Conservation (phyloP, 192 early-diverging fungal species). For the Coemansia sp. region DNA sequence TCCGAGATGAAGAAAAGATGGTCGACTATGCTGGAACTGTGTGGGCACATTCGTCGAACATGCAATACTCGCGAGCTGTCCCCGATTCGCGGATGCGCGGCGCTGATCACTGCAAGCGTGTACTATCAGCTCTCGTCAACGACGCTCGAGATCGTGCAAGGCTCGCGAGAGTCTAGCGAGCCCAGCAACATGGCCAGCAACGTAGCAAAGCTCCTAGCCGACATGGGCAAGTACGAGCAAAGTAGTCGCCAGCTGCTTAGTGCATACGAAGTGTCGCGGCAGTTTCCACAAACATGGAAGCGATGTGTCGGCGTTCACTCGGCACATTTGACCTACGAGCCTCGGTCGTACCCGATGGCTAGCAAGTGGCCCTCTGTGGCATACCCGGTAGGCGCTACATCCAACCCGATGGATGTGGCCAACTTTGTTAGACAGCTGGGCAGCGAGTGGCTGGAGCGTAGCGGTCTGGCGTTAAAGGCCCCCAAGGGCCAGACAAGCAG, state of each 20-base stretch:
- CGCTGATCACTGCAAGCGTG: conserved; percentile 29
- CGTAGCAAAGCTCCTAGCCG: conserved; percentile 15
- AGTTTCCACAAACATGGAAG: conserved; percentile 45
- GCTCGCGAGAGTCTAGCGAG: conserved; percentile 2
- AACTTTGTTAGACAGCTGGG: conserved; percentile 49
- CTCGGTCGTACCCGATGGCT: conserved; percentile 36
- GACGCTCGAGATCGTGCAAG: conserved; percentile 13
- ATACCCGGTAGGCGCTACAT: conserved; percentile 45
- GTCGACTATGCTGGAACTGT: conserved; percentile 45
- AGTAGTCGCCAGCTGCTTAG: conserved; percentile 18
- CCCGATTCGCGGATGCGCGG: conserved; percentile 37
- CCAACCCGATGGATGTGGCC: conserved; percentile 51
- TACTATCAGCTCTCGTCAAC: conserved; percentile 40
- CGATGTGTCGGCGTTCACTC: conserved; percentile 23
- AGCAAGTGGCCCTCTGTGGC: conserved; percentile 41
- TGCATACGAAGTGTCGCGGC: conserved; percentile 20
- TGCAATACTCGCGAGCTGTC: conserved; percentile 23
- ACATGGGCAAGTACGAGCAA: conserved; percentile 38
- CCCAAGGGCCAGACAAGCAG: neutral
- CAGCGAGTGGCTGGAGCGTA: conserved; percentile 36
- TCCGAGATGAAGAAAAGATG: conserved; percentile 42
- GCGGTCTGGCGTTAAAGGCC: conserved; percentile 33
- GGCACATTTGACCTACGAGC: conserved; percentile 23
- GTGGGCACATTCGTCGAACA: conserved; percentile 24
- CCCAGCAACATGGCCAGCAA: conserved; percentile 19